Evolutionary conservation across 441 rosid species (phyloP).

Genomic region (Syzygium malaccense): DNA sequence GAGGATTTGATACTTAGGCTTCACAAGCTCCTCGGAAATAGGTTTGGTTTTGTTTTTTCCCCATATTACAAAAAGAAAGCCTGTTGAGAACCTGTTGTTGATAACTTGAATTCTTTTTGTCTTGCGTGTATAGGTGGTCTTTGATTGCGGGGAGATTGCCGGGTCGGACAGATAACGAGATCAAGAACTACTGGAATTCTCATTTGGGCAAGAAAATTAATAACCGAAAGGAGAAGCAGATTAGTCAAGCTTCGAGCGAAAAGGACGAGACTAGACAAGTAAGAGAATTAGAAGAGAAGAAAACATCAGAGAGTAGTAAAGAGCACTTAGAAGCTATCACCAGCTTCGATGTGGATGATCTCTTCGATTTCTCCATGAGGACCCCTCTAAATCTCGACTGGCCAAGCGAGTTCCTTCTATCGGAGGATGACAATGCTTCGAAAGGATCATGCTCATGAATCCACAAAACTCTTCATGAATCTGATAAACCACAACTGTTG

Average conservation of each 20-base stretch:
- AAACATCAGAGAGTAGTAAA: not conserved
- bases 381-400: not conserved
- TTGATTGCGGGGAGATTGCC: constrained; percentile 10
- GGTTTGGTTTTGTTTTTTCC: not conserved
- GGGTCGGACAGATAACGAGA: constrained; percentile 14
- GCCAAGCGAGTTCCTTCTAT: not conserved
- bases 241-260: not conserved
- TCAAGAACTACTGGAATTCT: constrained; percentile 14
- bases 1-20: constrained; percentile 14
- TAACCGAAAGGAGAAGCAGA: not conserved
- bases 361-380: not conserved
- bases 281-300: not conserved
- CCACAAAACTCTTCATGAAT: not conserved
- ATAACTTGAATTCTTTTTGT: not conserved
- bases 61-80: not conserved
- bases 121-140: constrained; percentile 3
- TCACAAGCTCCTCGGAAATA: constrained; percentile 12
- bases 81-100: not conserved
- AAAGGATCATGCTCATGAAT: not conserved
- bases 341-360: not conserved
- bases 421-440: not conserved
- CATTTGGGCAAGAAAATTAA: constrained; percentile 11
- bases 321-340: not conserved
- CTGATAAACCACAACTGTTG: not conserved
- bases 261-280: not conserved